phyloP scores from a whole-genome alignment of 1,139 yeast genomes.

The Zygosaccharomyces sapae region DNA sequence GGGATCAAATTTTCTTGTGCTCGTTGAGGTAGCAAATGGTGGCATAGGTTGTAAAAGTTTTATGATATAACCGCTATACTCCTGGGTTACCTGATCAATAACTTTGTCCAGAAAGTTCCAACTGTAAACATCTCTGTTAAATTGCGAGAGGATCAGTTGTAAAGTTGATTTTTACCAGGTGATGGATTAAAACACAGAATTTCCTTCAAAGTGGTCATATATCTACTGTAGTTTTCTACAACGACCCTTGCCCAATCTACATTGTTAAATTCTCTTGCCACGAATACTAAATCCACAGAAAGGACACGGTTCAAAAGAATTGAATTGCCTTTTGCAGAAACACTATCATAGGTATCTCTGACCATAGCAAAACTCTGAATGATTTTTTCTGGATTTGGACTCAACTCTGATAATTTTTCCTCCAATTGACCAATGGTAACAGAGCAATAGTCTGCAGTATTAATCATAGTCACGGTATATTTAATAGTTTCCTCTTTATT shows the following conservation, averaged over 20 bases:
- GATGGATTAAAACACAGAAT: conserved; percentile 43
- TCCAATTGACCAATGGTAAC: conserved; percentile 74
- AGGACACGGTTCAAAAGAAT: conserved; percentile 57
- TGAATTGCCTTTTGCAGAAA: conserved; percentile 59
- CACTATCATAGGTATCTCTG: conserved; percentile 52
- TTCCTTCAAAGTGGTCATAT: conserved; percentile 54
- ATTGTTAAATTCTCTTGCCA: conserved; percentile 85
- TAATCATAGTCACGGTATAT: conserved; percentile 66
- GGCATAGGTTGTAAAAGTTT: conserved; percentile 39
- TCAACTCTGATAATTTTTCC: conserved; percentile 53
- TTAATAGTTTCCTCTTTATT: conserved; percentile 55
- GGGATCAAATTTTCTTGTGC: conserved; percentile 23
- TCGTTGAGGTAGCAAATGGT: conserved; percentile 24
- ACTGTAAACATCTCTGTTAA: conserved; percentile 66
- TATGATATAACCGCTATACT: conserved; percentile 55
- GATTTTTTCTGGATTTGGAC: conserved; percentile 41
- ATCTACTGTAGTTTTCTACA: conserved; percentile 68
- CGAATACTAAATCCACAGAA: conserved; percentile 52
- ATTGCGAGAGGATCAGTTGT: conserved; percentile 49
- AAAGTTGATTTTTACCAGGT: conserved; percentile 20
- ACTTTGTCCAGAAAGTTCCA: conserved; percentile 74
- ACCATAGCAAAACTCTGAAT: conserved; percentile 50
- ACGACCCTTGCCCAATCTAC: conserved; percentile 67
- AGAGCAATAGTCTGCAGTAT: conserved; percentile 87
- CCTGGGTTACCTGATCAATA: conserved; percentile 57